Conservation (phyloP, 805 yeast genomes). For the Candida nonsorbophila region DNA sequence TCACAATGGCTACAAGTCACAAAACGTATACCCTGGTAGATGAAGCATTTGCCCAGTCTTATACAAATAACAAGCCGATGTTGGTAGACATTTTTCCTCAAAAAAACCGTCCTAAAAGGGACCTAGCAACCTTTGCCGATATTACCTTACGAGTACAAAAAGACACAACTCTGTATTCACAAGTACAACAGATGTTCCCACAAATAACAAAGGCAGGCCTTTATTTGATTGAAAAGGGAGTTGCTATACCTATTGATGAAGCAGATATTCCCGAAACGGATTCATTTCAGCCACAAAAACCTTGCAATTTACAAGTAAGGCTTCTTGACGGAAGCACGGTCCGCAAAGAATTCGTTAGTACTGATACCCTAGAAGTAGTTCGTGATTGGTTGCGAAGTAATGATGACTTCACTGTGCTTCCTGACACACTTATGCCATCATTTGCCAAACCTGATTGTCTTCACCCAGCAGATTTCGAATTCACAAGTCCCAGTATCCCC, state of each 20-base stretch:
- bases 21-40: too few species aligned
- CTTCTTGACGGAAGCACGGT: slow-evolving; percentile 62
- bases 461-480: slow-evolving; percentile 43
- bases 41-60: too few species aligned
- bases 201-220: too few species aligned
- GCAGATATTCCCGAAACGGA: background rate
- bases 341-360: slow-evolving; percentile 43
- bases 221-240: background rate
- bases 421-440: slow-evolving; percentile 47
- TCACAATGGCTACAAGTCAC: too few species aligned
- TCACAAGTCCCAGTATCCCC: slow-evolving; percentile 39
- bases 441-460: slow-evolving; percentile 53
- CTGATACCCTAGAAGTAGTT: slow-evolving; percentile 49
- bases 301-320: slow-evolving; percentile 50
- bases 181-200: too few species aligned
- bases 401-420: slow-evolving; percentile 17
- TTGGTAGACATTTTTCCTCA: too few species aligned
- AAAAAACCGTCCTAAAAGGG: too few species aligned
- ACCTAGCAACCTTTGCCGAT: too few species aligned
- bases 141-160: too few species aligned
- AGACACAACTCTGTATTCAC: too few species aligned
- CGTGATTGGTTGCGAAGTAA: slow-evolving; percentile 54
- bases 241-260: background rate
- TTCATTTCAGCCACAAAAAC: background rate
- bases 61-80: too few species aligned